Evolutionary conservation across 768 basidiomycete genomes (phyloP).

Genomic region (Pulveroboletus ravenelii): DNA sequence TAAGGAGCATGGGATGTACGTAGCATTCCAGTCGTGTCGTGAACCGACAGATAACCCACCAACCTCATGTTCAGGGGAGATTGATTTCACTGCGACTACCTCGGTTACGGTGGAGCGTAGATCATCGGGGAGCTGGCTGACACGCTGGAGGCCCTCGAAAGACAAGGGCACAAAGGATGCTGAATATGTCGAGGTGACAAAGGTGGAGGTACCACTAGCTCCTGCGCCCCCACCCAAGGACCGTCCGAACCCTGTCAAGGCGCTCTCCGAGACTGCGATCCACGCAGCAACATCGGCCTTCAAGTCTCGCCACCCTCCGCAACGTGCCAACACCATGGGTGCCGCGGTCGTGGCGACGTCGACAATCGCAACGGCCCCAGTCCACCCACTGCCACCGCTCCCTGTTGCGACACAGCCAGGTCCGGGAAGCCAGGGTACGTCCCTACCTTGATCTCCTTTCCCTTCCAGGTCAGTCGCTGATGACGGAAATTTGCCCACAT

Average conservation of each 20-base stretch:
- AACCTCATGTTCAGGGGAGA: slow-evolving; percentile 48
- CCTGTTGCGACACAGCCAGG: slow-evolving; percentile 12
- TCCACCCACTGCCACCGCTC: slow-evolving; percentile 15
- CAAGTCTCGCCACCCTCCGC: slow-evolving; percentile 25
- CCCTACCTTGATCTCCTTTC: background rate
- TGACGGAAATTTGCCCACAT: background rate
- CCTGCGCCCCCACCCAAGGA: slow-evolving; percentile 28
- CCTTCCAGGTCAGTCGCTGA: background rate
- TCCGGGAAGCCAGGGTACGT: slow-evolving; percentile 18
- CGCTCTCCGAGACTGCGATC: slow-evolving; percentile 30
- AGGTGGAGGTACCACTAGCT: slow-evolving; percentile 9
- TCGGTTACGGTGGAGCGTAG: slow-evolving; percentile 55
- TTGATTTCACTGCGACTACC: slow-evolving; percentile 56
- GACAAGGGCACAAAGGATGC: slow-evolving; percentile 31
- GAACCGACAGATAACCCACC: background rate
- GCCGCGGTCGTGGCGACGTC: slow-evolving; percentile 17
- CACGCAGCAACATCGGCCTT: slow-evolving; percentile 27
- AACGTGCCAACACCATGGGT: slow-evolving; percentile 29
- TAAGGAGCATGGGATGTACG: slow-evolving; percentile 80
- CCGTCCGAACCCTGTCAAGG: slow-evolving; percentile 34
- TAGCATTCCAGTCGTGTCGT: slow-evolving; percentile 11
- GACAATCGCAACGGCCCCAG: slow-evolving; percentile 4
- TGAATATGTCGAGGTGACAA: slow-evolving; percentile 31
- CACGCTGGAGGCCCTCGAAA: slow-evolving; percentile 42
- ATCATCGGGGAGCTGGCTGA: slow-evolving; percentile 45